phyloP scores from a whole-genome alignment of 1,139 yeast species.

The Yamadazyma trypodendri region DNA sequence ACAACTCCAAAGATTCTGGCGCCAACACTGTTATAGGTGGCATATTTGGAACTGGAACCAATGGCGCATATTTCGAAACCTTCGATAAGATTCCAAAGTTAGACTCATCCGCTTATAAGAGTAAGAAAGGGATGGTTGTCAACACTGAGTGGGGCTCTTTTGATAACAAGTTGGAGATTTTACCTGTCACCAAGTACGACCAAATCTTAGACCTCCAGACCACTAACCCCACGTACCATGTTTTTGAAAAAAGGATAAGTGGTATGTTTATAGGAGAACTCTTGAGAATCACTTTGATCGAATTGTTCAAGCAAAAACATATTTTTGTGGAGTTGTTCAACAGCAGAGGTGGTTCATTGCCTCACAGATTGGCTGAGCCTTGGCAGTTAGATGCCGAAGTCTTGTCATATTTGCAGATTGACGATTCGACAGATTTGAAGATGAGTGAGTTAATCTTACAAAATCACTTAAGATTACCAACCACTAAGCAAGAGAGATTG shows the following conservation, averaged over 20 bases:
- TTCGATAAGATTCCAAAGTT: slow-evolving; percentile 71
- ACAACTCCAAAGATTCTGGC: slow-evolving; percentile 52
- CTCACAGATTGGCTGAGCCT: slow-evolving; percentile 67
- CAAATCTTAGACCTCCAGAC: slow-evolving; percentile 64
- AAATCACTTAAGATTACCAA: slow-evolving; percentile 63
- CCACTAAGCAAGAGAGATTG: slow-evolving; percentile 64
- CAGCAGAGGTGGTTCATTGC: slow-evolving; percentile 52
- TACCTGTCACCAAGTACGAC: slow-evolving; percentile 80
- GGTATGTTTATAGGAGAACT: slow-evolving; percentile 96
- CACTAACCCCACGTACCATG: slow-evolving; percentile 81
- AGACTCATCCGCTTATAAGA: slow-evolving; percentile 36
- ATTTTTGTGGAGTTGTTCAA: slow-evolving; percentile 55
- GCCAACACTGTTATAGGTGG: slow-evolving; percentile 80
- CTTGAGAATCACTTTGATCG: slow-evolving; percentile 68
- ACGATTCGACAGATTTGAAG: slow-evolving; percentile 66
- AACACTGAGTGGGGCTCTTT: slow-evolving; percentile 98
- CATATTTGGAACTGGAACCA: slow-evolving; percentile 95
- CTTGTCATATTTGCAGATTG: slow-evolving; percentile 79
- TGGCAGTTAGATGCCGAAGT: slow-evolving; percentile 83
- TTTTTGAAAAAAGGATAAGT: slow-evolving; percentile 89
- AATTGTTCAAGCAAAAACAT: slow-evolving; percentile 56
- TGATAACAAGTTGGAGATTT: slow-evolving; percentile 69
- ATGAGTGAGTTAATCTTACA: slow-evolving; percentile 65
- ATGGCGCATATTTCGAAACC: slow-evolving; percentile 86
- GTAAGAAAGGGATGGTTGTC: slow-evolving; percentile 74